A percentile compares a stretch with the other conserved stretches of the same genome.
Conservation (phyloP, 2,329 filamentous ascomycete species). For the Colletotrichum destructivum region DNA sequence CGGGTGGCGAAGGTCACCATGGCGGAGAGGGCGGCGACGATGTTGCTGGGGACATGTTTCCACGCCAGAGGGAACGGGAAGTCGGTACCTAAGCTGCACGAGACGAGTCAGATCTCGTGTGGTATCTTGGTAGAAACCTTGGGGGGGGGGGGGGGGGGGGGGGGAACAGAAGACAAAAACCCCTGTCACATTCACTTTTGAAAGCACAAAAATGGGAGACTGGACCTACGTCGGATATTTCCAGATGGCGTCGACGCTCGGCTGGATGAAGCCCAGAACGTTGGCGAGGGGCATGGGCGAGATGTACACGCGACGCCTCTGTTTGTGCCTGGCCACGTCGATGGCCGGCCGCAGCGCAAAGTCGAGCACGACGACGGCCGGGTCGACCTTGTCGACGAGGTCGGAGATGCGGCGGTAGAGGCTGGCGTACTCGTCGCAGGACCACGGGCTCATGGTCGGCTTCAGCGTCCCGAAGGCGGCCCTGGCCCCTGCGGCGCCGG, state of each 20-base stretch:
- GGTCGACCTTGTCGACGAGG: conserved; percentile 51
- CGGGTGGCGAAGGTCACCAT: not conserved
- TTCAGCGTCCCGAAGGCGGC: conserved; percentile 31
- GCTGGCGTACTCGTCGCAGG: conserved; percentile 49
- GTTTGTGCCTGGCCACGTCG: conserved; percentile 44
- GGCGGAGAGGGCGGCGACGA: conserved; percentile 46
- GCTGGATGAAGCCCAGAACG: conserved; percentile 60
- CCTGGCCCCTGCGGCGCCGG: conserved; percentile 43
- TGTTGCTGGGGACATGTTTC: conserved; percentile 58
- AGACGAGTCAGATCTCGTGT: too few species aligned
- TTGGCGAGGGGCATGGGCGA: conserved; percentile 59
- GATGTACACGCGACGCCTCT: conserved; percentile 3
- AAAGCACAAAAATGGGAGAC: not conserved
- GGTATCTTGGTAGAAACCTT: not conserved
- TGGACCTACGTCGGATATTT: conserved; percentile 57
- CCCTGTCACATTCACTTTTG: not conserved
- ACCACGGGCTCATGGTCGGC: conserved; percentile 39
- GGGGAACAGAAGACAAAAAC: too few species aligned
- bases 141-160: too few species aligned
- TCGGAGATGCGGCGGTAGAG: conserved; percentile 47
- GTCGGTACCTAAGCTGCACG: conserved; percentile 54
- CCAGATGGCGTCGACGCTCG: conserved; percentile 54
- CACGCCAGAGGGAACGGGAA: conserved; percentile 62
- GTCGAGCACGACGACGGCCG: conserved; percentile 53
- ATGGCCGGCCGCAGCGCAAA: conserved; percentile 48